Evolutionary conservation across 352 stramenopile species (phyloP).

Genomic region (Detonula confervacea): DNA sequence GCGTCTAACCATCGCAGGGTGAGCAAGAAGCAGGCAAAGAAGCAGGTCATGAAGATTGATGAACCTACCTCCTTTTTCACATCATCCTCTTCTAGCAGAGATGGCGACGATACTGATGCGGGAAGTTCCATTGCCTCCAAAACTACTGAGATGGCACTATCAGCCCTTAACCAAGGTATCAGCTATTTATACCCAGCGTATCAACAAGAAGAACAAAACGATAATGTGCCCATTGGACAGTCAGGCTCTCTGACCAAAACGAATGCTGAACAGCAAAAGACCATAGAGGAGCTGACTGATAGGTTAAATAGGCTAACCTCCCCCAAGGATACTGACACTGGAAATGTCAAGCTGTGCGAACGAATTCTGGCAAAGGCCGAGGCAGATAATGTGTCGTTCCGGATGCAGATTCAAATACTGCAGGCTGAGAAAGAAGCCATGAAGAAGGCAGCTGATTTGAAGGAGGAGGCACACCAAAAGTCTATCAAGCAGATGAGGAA

Average conservation of each 20-base stretch:
- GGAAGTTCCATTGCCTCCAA: constrained; percentile 23
- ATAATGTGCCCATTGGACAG: constrained; percentile 15
- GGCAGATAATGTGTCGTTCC: constrained; percentile 46
- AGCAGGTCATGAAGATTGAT: neutral
- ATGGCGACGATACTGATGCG: constrained; percentile 8
- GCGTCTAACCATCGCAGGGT: constrained; percentile 3
- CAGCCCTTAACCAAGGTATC: too few species aligned
- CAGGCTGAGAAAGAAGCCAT: constrained; percentile 38
- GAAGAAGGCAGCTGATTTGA: constrained; percentile 13
- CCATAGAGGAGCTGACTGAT: constrained; percentile 33
- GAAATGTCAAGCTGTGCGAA: constrained; percentile 54
- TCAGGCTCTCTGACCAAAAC: constrained; percentile 10
- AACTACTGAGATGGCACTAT: constrained; percentile 29
- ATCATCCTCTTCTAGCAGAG: neutral
- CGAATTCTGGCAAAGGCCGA: constrained; percentile 62
- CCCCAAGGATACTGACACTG: constrained; percentile 8
- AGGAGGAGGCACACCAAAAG: constrained; percentile 34
- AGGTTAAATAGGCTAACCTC: constrained; percentile 23
- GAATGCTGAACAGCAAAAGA: constrained; percentile 38
- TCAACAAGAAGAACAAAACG: constrained; percentile 5
- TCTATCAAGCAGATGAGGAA: constrained; percentile 34
- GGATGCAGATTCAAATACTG: constrained; percentile 45
- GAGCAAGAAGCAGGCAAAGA: neutral
- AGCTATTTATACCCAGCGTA: constrained; percentile 47
- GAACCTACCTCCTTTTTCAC: constrained; percentile 6